Percentiles rank a stretch among this genome's conserved stretches.
phyloP scores from a whole-genome alignment of 164 flowering plant species.

The Echeveria elegans region DNA sequence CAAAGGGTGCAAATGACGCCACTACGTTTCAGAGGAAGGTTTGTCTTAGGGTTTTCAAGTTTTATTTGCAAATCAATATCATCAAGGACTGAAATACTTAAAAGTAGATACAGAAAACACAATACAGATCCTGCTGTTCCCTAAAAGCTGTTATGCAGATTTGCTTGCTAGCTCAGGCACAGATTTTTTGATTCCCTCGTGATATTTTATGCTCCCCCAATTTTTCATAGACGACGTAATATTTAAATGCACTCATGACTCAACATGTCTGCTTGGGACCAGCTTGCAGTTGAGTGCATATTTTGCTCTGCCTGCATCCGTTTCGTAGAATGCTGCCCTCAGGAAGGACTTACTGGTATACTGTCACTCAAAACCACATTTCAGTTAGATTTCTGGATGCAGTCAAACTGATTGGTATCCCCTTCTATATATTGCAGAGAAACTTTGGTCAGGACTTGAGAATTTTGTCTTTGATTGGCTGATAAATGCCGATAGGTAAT shows the following conservation, averaged over 20 bases:
- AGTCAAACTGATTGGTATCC: background rate
- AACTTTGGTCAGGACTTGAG: slow-evolving; percentile 97
- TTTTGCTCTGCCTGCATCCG: slow-evolving; percentile 99
- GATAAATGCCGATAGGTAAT: slow-evolving; percentile 94
- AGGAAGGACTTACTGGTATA: slow-evolving; percentile 71
- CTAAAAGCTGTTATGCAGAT: background rate
- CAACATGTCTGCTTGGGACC: slow-evolving; percentile 14
- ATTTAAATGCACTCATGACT: background rate
- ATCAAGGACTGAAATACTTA: background rate
- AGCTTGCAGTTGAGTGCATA: slow-evolving; percentile 99
- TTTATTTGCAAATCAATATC: background rate
- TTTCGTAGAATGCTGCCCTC: slow-evolving; percentile 97
- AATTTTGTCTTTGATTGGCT: slow-evolving; percentile 98
- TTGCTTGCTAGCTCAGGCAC: background rate
- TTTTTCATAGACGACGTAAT: background rate
- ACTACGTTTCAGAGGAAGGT: slow-evolving; percentile 98
- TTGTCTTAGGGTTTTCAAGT: slow-evolving; percentile 6
- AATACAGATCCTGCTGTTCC: too few species aligned
- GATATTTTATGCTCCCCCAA: background rate
- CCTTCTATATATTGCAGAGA: slow-evolving; percentile 50
- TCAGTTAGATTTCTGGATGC: slow-evolving; percentile 4
- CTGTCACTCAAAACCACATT: background rate
- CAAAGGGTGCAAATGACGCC: slow-evolving; percentile 96
- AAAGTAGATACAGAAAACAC: background rate
- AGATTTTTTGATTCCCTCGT: background rate